phyloP scores from a whole-genome alignment of 2,329 filamentous ascomycete species.

The Tolypocladium inflatum region DNA sequence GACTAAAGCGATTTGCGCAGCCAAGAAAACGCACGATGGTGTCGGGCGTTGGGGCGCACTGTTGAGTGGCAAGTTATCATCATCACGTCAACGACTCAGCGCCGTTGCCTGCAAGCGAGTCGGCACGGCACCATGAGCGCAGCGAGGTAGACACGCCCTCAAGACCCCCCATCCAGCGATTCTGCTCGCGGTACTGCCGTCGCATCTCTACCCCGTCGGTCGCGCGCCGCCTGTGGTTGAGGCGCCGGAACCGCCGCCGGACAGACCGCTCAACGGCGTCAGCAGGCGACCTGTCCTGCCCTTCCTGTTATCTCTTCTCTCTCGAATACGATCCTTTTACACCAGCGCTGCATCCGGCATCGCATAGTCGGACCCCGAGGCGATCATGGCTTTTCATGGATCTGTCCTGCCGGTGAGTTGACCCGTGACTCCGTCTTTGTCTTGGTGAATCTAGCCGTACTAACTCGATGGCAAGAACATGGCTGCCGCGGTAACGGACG shows the following conservation, averaged over 20 bases:
- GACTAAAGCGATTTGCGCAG: neutral
- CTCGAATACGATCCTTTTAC: neutral
- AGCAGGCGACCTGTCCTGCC: neutral
- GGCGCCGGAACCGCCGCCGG: neutral
- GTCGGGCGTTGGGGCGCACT: neutral
- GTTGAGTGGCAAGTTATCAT: neutral
- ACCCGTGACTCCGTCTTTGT: neutral
- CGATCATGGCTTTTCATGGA: slow-evolving; percentile 17
- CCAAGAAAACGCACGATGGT: neutral
- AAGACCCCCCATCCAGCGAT: neutral
- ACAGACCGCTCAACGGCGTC: neutral
- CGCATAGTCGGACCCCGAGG: neutral
- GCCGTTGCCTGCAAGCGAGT: neutral
- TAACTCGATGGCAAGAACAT: slow-evolving; percentile 20
- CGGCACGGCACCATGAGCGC: slow-evolving; percentile 9
- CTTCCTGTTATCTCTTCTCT: neutral
- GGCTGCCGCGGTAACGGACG: slow-evolving; percentile 31
- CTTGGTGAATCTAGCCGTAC: neutral
- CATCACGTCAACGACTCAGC: neutral
- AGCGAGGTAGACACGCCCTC: slow-evolving; percentile 5
- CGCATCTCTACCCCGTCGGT: neutral
- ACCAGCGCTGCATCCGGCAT: neutral
- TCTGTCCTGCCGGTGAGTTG: slow-evolving; percentile 18
- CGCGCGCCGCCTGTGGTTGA: neutral
- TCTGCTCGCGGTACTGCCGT: neutral